A percentile compares a stretch with the other conserved stretches of the same genome.
These are phyloP conservation scores for Plasmodium sp. DNA, from an alignment of 169 alveolate genomes.

Conservation along the genomic window DNA sequence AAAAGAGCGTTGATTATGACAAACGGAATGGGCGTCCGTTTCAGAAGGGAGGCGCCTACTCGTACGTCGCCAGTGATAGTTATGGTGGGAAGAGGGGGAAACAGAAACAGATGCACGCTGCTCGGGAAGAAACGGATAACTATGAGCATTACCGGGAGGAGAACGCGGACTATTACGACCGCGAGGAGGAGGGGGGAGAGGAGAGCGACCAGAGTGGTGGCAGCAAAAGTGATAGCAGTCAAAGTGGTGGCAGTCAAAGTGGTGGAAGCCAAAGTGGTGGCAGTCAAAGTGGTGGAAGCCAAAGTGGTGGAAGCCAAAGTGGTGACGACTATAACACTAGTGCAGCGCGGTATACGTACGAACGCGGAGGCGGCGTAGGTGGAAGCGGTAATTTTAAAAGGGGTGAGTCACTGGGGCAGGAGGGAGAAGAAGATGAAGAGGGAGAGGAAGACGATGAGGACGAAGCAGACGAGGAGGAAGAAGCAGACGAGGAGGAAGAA, in stretches of 20 bases:
- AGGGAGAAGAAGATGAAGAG: background rate
- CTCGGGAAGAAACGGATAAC: background rate
- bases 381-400: background rate
- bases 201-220: background rate
- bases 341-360: background rate
- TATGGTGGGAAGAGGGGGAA: background rate
- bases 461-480: background rate
- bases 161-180: conserved; percentile 1
- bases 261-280: background rate
- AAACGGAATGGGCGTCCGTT: background rate
- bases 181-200: background rate
- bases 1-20: conserved; percentile 22
- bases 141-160: background rate
- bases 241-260: background rate
- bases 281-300: background rate
- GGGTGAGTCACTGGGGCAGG: background rate
- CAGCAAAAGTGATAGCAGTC: background rate
- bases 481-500: background rate
- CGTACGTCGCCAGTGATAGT: background rate
- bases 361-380: background rate
- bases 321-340: background rate
- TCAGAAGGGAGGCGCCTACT: background rate
- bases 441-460: background rate
- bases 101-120: conserved; percentile 1
- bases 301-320: background rate